Percentiles rank a stretch among this genome's conserved stretches.
phyloP scores from a whole-genome alignment of 768 basidiomycete species.

The Tylopilus plumbeoviolaceoides region DNA sequence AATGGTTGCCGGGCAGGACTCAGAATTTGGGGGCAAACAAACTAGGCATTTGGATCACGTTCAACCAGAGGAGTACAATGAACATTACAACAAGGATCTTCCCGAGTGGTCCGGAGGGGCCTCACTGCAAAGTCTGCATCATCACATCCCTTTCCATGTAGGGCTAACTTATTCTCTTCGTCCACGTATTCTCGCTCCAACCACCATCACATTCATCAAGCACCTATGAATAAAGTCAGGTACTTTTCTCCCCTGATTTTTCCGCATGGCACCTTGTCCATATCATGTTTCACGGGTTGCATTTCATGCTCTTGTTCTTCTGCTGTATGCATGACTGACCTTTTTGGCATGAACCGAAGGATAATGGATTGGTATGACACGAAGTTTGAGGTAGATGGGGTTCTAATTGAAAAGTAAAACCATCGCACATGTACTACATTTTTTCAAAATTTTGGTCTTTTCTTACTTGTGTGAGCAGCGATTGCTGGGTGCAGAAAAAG shows the following conservation, averaged over 20 bases:
- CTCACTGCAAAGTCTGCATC: not conserved
- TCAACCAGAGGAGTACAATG: too few species aligned
- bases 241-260: constrained; percentile 17
- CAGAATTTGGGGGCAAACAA: too few species aligned
- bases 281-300: too few species aligned
- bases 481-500: not conserved
- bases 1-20: too few species aligned
- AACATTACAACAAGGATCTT: too few species aligned
- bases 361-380: not conserved
- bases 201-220: constrained; percentile 8
- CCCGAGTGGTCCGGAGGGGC: too few species aligned
- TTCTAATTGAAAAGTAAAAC: constrained; percentile 5
- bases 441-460: too few species aligned
- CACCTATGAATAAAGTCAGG: constrained; percentile 26
- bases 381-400: constrained; percentile 2
- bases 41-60: too few species aligned
- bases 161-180: constrained; percentile 29
- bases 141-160: constrained; percentile 1
- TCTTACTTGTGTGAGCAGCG: not conserved
- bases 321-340: constrained; percentile 25
- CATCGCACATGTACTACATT: constrained; percentile 8
- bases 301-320: constrained; percentile 2
- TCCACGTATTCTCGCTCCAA: constrained; percentile 8
- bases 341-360: constrained; percentile 24
- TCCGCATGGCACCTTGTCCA: too few species aligned